Evolutionary conservation across 768 basidiomycete species (phyloP).

Genomic region (Tulasnella sp.): DNA sequence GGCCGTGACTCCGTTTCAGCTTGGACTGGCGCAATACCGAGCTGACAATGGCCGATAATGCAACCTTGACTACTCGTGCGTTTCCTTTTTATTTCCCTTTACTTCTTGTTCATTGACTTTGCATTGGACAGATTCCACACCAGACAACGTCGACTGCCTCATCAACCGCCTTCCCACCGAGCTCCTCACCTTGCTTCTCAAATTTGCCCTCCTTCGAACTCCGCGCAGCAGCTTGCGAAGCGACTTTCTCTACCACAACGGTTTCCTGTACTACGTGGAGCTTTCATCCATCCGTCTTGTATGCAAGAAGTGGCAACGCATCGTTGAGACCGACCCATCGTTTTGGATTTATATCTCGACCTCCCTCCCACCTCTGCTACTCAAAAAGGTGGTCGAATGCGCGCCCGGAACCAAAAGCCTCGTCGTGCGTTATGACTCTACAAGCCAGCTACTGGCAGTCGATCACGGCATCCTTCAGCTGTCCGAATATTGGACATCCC

Average conservation of each 20-base stretch:
- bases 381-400: background rate
- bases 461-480: background rate
- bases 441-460: too few relatives aligned
- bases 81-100: background rate
- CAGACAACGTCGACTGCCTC: background rate
- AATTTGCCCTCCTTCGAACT: background rate
- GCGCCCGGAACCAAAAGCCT: background rate
- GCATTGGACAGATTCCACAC: background rate
- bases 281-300: background rate
- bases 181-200: background rate
- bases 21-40: too few relatives aligned
- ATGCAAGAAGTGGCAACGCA: background rate
- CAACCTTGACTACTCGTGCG: too few relatives aligned
- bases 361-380: background rate
- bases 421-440: background rate
- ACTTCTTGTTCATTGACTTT: background rate
- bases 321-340: background rate
- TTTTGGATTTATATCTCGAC: background rate
- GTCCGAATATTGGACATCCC: background rate
- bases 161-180: background rate
- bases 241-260: background rate
- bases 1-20: too few relatives aligned
- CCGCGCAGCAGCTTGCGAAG: background rate
- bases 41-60: too few relatives aligned
- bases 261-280: background rate